Base-by-base conservation (phyloP, 192 early-diverging fungal species). In the Cladochytrium replicatum region DNA sequence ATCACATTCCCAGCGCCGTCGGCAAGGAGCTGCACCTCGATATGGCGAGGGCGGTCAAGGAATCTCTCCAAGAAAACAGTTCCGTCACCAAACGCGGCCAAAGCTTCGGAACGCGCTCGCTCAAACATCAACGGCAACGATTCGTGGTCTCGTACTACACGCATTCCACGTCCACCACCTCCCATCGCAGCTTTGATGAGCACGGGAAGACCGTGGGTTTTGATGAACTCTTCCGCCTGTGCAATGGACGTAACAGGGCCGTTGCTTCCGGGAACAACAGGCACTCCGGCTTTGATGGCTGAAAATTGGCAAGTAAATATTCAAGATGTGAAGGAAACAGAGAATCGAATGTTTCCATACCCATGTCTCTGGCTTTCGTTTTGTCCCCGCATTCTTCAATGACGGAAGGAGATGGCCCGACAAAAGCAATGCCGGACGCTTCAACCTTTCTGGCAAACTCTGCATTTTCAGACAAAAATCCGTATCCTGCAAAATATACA, bases 101-200 rank as follows among this genome's bases (percentile, higher is more conserved):
- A 67, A 32, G 92, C 93, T 63, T 98, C 94, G 1, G 85, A 86
- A 17, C 75, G 77, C 13, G 92, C 89, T 31, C 86, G 85, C 32
- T 83, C 72, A 62, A 96, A 94, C 5, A 85, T 65, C 43, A 80
- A 72, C 27, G 72, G 77, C n/a, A 96, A 74, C 21, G 81, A 72
- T 2, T 73, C 68, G 32, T 62, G 60, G 42, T 81, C 76, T 50
- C 86, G 80, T 32, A 94, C 91, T 6, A 94, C 90, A 55, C 94
- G 84, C 91, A 98, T 95, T 52, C 69, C 93, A 55, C 89, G 86
- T 29, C 93, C 93, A 57, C 93, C 93, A 48, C 93, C 93, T 38
- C 93, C 93, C 81, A 88, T 89, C 7, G 92, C 86, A 4, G 94
- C 92, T 66, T 98, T 98, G 75, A 98, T 90, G 48, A 98, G 93